phyloP scores from a whole-genome alignment of 179 eudicot species.

The Carnegiea gigantea region DNA sequence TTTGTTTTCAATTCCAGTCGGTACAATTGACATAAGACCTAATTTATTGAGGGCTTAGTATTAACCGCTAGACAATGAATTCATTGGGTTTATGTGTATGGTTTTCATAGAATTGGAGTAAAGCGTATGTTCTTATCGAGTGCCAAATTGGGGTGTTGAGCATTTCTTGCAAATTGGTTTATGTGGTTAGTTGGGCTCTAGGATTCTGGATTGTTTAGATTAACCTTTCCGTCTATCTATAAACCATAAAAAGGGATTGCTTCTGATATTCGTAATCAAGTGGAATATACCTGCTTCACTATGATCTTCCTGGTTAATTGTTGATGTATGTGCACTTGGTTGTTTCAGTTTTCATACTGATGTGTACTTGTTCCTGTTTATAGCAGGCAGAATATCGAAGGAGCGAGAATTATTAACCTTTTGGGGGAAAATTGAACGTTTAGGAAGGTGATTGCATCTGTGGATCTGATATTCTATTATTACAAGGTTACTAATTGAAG shows the following conservation, averaged over 20 bases:
- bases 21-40: too few species aligned
- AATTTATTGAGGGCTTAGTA: background rate
- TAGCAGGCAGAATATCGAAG: background rate
- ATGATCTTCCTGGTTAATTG: background rate
- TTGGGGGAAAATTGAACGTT: background rate
- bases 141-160: background rate
- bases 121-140: background rate
- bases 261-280: background rate
- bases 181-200: background rate
- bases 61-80: background rate
- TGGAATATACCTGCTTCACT: background rate
- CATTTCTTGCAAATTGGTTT: background rate
- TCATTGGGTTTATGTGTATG: background rate
- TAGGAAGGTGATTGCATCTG: background rate
- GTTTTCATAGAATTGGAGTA: background rate
- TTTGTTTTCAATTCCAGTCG: too few species aligned
- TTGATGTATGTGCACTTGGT: background rate
- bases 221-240: background rate
- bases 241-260: background rate
- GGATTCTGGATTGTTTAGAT: background rate
- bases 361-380: background rate
- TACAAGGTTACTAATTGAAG: background rate
- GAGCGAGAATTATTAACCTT: background rate
- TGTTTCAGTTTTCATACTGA: conserved; percentile 12
- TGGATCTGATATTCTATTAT: background rate